Evolutionary conservation across 495 filamentous ascomycete genomes (phyloP), one percentile per base, ranked within the genome.

Genomic region (Xylaria castorea): DNA sequence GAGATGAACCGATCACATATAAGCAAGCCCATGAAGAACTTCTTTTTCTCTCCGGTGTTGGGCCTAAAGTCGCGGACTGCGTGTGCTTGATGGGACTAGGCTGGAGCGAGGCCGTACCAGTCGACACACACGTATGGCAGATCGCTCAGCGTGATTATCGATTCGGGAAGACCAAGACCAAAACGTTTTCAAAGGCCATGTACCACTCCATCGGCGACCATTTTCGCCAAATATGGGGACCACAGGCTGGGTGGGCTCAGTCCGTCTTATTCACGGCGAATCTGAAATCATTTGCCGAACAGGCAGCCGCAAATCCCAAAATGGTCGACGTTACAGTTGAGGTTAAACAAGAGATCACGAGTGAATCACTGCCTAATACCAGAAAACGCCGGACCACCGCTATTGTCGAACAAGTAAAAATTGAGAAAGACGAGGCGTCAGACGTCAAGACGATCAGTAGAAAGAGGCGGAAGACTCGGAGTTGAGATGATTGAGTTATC

Each of bases 41-140:
- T 7, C 82, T 98, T 5, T 80, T 86, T 30, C 84, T 99, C 32
- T 87, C 93, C 69, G 96, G 96, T 1, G 97, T 98, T 9, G 96
- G 96, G 0, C 96, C 96, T 0, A 99, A 99, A 79, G 96, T 99
- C 6, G 91, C 97, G 5, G 96, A 99, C 79, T 99, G 96, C 79
- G 94, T 98, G 7, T 97, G 92, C 80, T 81, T 99, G 48, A 97
- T 99, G 94, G 97, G 96, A 16, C 83, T 99, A 6, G 95, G 95
- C n/a, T 98, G 97, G 94, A 90, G 92, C 8, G 96, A 98, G 80
- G 89, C 94, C 6, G 94, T 99, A 2, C 96, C 96, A 1, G 91
- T 99, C 38, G 96, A 99, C 82, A 99, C 96, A 4, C 96, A 99
- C 86, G 95, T 99, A 40, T 97, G 94, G 94, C 94, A 99, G 83